phyloP scores from a whole-genome alignment of 192 early-diverging fungal species.

The Obelidium mucronatum region DNA sequence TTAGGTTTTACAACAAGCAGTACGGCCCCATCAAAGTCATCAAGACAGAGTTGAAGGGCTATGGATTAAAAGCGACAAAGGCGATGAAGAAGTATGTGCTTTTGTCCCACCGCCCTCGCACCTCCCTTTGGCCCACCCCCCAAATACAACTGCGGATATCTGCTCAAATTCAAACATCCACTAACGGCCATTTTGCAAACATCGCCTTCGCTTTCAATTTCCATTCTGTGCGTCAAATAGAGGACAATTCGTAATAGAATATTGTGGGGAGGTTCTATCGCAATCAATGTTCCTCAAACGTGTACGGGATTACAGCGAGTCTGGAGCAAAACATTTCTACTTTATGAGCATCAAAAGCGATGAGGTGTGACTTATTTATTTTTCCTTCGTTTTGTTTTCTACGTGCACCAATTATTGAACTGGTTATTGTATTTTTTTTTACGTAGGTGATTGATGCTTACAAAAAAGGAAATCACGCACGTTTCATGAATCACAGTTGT shows the following conservation, averaged over 20 bases:
- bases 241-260: constrained; percentile 96
- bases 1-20: constrained; percentile 83
- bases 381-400: not conserved
- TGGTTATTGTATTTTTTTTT: no score
- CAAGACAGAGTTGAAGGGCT: constrained; percentile 91
- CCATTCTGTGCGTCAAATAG: constrained; percentile 55
- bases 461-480: constrained; percentile 87
- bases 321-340: constrained; percentile 93
- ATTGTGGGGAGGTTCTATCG: constrained; percentile 94
- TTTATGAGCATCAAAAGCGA: constrained; percentile 96
- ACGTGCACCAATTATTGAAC: not conserved
- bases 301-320: constrained; percentile 78
- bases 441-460: constrained; percentile 96
- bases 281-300: constrained; percentile 83
- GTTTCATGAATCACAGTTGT: constrained; percentile 99
- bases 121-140: not conserved
- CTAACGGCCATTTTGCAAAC: no score
- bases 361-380: constrained; percentile 61
- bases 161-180: no score
- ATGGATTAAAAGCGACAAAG: constrained; percentile 82
- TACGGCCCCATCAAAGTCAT: constrained; percentile 90
- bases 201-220: no score
- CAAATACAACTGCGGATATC: no score
- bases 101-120: no score
- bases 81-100: constrained; percentile 67